phyloP scores from a whole-genome alignment of 441 rosid genomes.

The Eruca vesicaria region DNA sequence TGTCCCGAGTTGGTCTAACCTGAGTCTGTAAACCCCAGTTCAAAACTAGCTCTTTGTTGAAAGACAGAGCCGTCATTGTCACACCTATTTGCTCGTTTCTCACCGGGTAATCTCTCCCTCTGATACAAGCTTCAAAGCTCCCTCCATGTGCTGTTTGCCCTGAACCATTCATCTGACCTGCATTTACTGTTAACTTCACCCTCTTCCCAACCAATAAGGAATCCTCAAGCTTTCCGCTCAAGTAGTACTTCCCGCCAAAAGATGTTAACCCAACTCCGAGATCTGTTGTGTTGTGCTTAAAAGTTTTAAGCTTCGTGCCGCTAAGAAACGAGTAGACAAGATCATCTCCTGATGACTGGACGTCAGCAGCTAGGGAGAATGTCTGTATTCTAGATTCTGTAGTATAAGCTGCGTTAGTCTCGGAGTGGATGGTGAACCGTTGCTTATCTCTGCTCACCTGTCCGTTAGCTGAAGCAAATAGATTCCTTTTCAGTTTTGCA shows the following conservation, averaged over 20 bases:
- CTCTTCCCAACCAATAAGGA: constrained; percentile 63
- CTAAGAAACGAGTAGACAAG: constrained; percentile 61
- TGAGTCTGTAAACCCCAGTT: constrained; percentile 74
- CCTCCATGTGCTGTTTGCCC: constrained; percentile 73
- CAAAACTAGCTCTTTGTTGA: constrained; percentile 65
- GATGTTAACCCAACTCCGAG: constrained; percentile 66
- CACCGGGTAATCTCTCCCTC: constrained; percentile 83
- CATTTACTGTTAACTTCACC: constrained; percentile 65
- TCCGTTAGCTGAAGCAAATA: constrained; percentile 61
- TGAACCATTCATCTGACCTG: constrained; percentile 63
- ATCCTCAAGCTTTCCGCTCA: constrained; percentile 81
- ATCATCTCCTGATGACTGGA: constrained; percentile 78
- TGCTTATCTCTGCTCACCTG: constrained; percentile 84
- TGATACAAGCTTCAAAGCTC: constrained; percentile 65
- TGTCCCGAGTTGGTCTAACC: constrained; percentile 57
- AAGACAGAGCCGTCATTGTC: constrained; percentile 64
- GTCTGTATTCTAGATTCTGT: constrained; percentile 49
- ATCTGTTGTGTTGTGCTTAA: constrained; percentile 58
- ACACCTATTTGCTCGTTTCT: constrained; percentile 57
- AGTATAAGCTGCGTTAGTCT: constrained; percentile 63
- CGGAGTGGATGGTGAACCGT: constrained; percentile 71
- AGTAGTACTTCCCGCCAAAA: constrained; percentile 56
- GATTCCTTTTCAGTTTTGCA: constrained; percentile 47
- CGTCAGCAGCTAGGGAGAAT: constrained; percentile 63
- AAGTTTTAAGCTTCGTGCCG: constrained; percentile 59